These are phyloP conservation scores for Ustanciosporium gigantosporum DNA, from an alignment of 1,284 basidiomycete genomes.

Conservation along the genomic window DNA sequence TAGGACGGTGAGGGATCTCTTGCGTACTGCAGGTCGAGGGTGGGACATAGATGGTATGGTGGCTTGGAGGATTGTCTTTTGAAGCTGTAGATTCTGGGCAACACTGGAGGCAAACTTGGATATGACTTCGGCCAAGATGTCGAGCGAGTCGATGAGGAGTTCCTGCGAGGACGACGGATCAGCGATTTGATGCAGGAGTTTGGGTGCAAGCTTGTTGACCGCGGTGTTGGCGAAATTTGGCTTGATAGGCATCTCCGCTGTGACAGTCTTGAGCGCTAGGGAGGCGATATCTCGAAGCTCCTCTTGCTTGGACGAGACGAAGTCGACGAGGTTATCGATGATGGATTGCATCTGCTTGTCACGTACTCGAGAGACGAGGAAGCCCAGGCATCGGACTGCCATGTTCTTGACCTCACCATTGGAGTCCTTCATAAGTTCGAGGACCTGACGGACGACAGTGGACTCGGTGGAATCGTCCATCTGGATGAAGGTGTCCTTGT, in stretches of 20 bases:
- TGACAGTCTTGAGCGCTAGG: constrained; percentile 90
- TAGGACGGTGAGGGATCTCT: constrained; percentile 64
- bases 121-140: constrained; percentile 88
- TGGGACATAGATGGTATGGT: constrained; percentile 65
- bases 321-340: constrained; percentile 82
- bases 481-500: constrained; percentile 35
- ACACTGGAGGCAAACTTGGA: constrained; percentile 65
- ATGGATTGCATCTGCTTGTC: constrained; percentile 80
- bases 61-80: constrained; percentile 69
- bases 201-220: constrained; percentile 83
- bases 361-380: constrained; percentile 81
- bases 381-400: constrained; percentile 74
- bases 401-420: constrained; percentile 98
- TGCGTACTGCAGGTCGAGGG: constrained; percentile 35
- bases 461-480: constrained; percentile 66
- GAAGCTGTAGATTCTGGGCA: constrained; percentile 62
- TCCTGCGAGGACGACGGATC: constrained; percentile 69
- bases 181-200: constrained; percentile 71
- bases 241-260: constrained; percentile 79
- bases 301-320: constrained; percentile 80
- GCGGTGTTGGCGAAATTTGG: constrained; percentile 76
- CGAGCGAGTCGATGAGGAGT: constrained; percentile 82
- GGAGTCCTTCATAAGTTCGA: constrained; percentile 83
- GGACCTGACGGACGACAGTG: constrained; percentile 77
- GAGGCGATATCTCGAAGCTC: constrained; percentile 90